These are phyloP conservation scores for Kockiozyma suomiensis DNA, from an alignment of 805 yeast genomes.

Conservation along the genomic window DNA sequence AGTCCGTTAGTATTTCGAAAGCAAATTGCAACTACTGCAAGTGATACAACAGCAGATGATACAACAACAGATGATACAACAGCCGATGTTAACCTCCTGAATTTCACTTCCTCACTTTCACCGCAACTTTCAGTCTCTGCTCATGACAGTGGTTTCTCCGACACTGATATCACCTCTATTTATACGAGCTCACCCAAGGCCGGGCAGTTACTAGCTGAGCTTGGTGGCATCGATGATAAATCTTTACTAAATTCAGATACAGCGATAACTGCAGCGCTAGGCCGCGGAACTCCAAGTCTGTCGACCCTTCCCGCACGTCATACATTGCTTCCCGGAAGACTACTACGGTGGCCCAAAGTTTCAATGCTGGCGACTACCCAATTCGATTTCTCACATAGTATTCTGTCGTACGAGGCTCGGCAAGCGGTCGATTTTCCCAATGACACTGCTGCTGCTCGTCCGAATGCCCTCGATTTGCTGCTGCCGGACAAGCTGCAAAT, in stretches of 20 bases:
- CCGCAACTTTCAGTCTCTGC: not conserved
- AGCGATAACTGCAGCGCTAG: not conserved
- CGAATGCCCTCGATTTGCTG: not conserved
- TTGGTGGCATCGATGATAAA: no score
- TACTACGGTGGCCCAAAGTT: slow-evolving; percentile 11
- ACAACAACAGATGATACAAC: no score
- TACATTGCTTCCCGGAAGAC: not conserved
- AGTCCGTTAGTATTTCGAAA: not conserved
- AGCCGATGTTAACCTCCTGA: no score
- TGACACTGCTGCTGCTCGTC: not conserved
- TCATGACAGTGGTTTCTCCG: not conserved
- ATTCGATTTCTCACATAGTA: not conserved
- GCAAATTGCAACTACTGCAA: no score
- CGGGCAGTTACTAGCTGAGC: not conserved
- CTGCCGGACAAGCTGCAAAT: not conserved
- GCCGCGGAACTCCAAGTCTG: slow-evolving; percentile 1
- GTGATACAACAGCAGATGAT: no score
- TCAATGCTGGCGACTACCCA: not conserved
- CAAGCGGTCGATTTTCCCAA: not conserved
- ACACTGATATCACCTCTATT: not conserved
- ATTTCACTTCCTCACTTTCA: not conserved
- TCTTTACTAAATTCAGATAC: not conserved
- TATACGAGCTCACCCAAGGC: not conserved
- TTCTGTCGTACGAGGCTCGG: not conserved
- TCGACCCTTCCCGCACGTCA: slow-evolving; percentile 4